Conservation (phyloP, 441 rosid genomes). For the Rhodomyrtus psidioides region DNA sequence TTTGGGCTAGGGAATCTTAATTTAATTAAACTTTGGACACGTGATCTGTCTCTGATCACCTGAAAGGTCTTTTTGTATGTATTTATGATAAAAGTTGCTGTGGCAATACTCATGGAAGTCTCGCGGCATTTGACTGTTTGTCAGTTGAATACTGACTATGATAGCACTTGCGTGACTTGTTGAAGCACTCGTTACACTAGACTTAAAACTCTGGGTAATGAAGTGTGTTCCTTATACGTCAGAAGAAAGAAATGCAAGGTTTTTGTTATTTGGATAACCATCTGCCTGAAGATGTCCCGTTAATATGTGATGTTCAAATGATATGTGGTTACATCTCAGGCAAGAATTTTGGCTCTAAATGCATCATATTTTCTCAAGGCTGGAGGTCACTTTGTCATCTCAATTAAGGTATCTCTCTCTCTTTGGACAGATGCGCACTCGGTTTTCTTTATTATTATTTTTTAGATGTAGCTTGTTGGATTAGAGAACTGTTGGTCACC, state of each 20-base stretch:
- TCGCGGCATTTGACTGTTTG: not conserved
- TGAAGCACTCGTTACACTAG: not conserved
- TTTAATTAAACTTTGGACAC: not conserved
- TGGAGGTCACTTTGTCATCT: constrained; percentile 95
- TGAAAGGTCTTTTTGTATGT: not conserved
- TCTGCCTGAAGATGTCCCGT: no score
- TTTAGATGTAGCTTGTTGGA: not conserved
- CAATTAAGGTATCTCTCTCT: constrained; percentile 57
- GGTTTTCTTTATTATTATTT: not conserved
- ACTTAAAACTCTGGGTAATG: not conserved
- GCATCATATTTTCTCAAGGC: constrained; percentile 77
- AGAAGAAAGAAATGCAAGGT: not conserved
- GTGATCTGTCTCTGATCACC: not conserved
- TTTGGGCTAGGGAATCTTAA: not conserved
- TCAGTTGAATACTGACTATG: not conserved
- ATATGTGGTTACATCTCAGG: constrained; percentile 31
- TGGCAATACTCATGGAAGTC: not conserved
- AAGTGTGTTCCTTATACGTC: not conserved
- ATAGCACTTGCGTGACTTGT: not conserved
- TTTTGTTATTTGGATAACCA: not conserved
- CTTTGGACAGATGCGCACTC: not conserved
- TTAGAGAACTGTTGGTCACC: not conserved
- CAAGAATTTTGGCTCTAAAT: constrained; percentile 85
- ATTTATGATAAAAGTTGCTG: not conserved
- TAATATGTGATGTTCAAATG: not conserved